Conservation (phyloP, 495 filamentous ascomycete species). For the Lepraria neglecta region DNA sequence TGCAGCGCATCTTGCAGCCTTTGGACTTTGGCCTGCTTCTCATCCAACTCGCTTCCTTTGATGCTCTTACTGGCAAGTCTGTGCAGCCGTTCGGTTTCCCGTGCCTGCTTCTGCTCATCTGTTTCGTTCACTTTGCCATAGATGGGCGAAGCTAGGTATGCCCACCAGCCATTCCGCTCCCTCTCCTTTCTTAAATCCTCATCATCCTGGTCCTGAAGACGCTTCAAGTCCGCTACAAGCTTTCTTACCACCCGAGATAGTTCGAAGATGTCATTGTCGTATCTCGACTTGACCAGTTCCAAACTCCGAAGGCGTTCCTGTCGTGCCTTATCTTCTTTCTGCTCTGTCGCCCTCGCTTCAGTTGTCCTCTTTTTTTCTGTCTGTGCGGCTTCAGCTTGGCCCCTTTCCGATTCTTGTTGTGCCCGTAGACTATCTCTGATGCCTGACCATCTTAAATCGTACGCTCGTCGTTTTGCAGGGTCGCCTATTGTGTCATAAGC, state of each 20-base stretch:
- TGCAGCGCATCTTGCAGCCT: slow-evolving; percentile 1
- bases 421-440: not conserved
- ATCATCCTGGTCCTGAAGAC: slow-evolving; percentile 1
- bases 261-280: slow-evolving; percentile 1
- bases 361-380: not conserved
- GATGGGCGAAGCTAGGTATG: slow-evolving; percentile 13
- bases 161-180: slow-evolving; percentile 19
- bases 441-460: slow-evolving; percentile 2
- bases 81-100: slow-evolving; percentile 17
- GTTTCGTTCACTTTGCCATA: slow-evolving; percentile 15
- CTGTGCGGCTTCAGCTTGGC: slow-evolving; percentile 6
- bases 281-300: not conserved
- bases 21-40: slow-evolving; percentile 6
- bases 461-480: not conserved
- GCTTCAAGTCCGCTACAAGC: slow-evolving; percentile 6
- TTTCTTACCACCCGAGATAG: not conserved
- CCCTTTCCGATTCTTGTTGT: not conserved
- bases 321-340: not conserved
- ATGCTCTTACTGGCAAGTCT: slow-evolving; percentile 16
- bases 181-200: slow-evolving; percentile 6
- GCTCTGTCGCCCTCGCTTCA: not conserved
- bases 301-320: not conserved
- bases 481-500: slow-evolving; percentile 35
- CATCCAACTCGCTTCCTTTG: slow-evolving; percentile 14
- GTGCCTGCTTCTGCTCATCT: slow-evolving; percentile 9